Percentiles rank a stretch among this genome's conserved stretches.
Evolutionary conservation across 129 eudicot genomes (phyloP).

Genomic region (Dittrichia graveolens): DNA sequence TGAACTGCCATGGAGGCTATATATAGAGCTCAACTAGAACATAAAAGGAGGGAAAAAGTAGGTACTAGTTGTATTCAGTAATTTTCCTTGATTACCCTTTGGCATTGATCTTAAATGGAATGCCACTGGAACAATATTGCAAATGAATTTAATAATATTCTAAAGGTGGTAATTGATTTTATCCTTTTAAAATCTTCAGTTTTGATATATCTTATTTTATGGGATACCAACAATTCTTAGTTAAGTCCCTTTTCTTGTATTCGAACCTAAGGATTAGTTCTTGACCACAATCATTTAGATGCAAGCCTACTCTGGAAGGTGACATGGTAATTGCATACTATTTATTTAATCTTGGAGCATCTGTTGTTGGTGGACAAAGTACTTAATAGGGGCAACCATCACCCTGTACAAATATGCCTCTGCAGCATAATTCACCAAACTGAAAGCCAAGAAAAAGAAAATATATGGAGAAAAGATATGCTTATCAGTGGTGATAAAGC

Average conservation of each 20-base stretch:
- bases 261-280: constrained; percentile 13
- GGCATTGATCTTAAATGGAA: constrained; percentile 23
- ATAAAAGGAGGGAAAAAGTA: constrained; percentile 27
- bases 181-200: constrained; percentile 9
- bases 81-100: constrained; percentile 24
- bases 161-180: constrained; percentile 22
- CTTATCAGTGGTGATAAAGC: constrained; percentile 17
- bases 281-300: constrained; percentile 13
- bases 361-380: constrained; percentile 17
- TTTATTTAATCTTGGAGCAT: not conserved
- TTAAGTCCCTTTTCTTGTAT: constrained; percentile 1
- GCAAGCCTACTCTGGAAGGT: constrained; percentile 12
- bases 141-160: constrained; percentile 21
- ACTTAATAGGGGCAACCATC: constrained; percentile 17
- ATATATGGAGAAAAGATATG: constrained; percentile 16
- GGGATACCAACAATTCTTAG: constrained; percentile 18
- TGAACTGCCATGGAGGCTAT: constrained; percentile 26
- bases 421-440: constrained; percentile 5
- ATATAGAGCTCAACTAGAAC: constrained; percentile 33
- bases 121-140: constrained; percentile 19
- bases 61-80: constrained; percentile 17
- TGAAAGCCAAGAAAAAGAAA: not conserved
- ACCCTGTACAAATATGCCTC: constrained; percentile 7
- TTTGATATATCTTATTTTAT: constrained; percentile 1
- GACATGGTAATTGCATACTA: no score